Percentiles rank a stretch among this genome's conserved stretches.
Evolutionary conservation across 139 green algal species (phyloP).

Genomic region (Picochlorum sp.): DNA sequence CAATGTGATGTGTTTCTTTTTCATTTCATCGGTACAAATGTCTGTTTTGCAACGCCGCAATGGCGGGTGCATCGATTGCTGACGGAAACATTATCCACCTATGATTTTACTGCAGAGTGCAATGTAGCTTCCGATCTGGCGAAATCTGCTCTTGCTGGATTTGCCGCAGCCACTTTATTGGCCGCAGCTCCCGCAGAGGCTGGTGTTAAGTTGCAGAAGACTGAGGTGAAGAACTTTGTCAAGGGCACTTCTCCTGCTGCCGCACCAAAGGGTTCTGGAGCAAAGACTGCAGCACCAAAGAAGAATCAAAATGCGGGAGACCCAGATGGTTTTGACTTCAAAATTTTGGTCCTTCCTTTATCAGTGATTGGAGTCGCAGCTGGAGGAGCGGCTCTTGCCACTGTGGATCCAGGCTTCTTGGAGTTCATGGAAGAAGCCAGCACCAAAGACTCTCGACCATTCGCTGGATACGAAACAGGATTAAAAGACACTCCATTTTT

Average conservation of each 20-base stretch:
- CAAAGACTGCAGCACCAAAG: not conserved
- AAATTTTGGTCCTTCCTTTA: slow-evolving; percentile 10
- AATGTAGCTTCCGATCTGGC: not conserved
- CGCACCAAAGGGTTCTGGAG: not conserved
- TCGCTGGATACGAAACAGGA: slow-evolving; percentile 14
- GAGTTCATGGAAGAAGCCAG: not conserved
- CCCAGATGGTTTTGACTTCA: slow-evolving; percentile 4
- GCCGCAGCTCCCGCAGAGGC: slow-evolving; percentile 6
- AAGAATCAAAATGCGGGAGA: slow-evolving; percentile 27
- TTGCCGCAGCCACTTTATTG: slow-evolving; percentile 3
- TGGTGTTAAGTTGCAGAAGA: slow-evolving; percentile 13
- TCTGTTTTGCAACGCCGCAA: no score
- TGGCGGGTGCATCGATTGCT: no score
- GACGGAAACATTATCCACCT: not conserved
- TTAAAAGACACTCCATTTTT: slow-evolving; percentile 25
- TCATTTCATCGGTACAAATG: no score
- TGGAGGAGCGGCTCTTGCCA: not conserved
- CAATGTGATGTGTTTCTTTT: no score
- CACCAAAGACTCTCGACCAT: slow-evolving; percentile 2
- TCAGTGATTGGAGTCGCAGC: slow-evolving; percentile 6
- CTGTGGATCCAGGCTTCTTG: slow-evolving; percentile 11
- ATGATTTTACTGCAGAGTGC: not conserved
- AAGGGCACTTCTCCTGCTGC: slow-evolving; percentile 6
- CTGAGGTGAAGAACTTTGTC: slow-evolving; percentile 29
- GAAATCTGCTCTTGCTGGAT: not conserved